Base-by-base conservation (phyloP, 176 grass and related monocot species). In the Stipa capillata region DNA sequence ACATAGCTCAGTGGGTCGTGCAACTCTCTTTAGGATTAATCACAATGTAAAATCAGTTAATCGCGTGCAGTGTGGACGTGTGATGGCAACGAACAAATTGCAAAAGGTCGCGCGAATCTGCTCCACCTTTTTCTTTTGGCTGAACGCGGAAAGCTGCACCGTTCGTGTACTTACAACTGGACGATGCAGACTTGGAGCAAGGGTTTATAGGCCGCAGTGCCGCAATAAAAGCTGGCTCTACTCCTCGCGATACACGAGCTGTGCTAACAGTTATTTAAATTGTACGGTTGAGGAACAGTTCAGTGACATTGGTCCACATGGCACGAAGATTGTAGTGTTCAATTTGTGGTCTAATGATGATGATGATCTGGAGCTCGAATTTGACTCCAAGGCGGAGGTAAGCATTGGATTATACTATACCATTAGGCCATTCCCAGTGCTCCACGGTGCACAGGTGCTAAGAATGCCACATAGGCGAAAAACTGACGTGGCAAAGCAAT, bases 291-390 rank as follows among this genome's bases (percentile, higher is more conserved):
- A 76, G 23, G 36, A 73, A 83, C 88, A 97, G 93, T 97, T 97
- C 73, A 40, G 65, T 44, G 85, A 91, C 41, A 93, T 97, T 73
- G 90, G 93, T 33, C 67, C 76, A 65, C 88, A 91, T 85, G 93
- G 93, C 17, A 93, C 93, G 59, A 97, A 90, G 83, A 89, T 97
- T 89, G 77, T 93, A 54, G 88, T 97, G 16, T 93, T 85, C 77
- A 97, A 93, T 81, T 42, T 93, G 75, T 97, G 93, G 93, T 82
- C 65, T 24, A 93, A 87, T 62, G 90, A 93, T 16, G 40, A 69
- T 34, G 86, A 90, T 63, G 52, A 91, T 65, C 57, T 93, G 72
- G 93, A 97, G 82, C 90, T 97, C 2, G 88, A 97, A 75, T 93
- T 97, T 81, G 78, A 82, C 48, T 80, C 77, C 27, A 36, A 90